These are phyloP conservation scores for Hypoxylon trugodes DNA, from an alignment of 495 filamentous ascomycete species.

Conservation along the genomic window DNA sequence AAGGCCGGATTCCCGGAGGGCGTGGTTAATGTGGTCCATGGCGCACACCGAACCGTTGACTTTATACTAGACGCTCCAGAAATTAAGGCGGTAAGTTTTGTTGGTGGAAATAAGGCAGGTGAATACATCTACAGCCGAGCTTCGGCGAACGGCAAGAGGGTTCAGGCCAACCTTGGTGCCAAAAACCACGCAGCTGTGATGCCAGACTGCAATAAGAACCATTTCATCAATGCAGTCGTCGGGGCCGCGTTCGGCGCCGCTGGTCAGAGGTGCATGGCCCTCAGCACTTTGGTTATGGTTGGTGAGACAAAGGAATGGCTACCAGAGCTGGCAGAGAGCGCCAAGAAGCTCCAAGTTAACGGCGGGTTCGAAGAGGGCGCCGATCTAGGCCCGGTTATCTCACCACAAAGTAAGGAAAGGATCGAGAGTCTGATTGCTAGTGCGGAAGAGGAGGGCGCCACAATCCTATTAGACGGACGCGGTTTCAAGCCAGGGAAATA, in stretches of 20 bases:
- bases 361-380: constrained; percentile 95
- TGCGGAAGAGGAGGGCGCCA: constrained; percentile 93
- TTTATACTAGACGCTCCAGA: constrained; percentile 96
- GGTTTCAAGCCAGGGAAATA: constrained; percentile 90
- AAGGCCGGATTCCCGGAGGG: constrained; percentile 94
- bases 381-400: constrained; percentile 96
- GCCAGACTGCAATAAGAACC: constrained; percentile 98
- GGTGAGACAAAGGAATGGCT: constrained; percentile 95
- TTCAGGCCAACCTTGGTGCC: constrained; percentile 97
- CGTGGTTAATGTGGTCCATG: constrained; percentile 95
- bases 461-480: constrained; percentile 91
- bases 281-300: constrained; percentile 93
- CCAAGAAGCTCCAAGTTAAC: constrained; percentile 88
- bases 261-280: constrained; percentile 97
- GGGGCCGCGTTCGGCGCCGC: constrained; percentile 97
- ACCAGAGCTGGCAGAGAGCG: constrained; percentile 87
- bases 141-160: constrained; percentile 87
- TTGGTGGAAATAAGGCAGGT: constrained; percentile 94
- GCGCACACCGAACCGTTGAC: constrained; percentile 88
- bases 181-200: constrained; percentile 98
- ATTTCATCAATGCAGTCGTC: constrained; percentile 90
- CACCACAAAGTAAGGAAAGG: constrained; percentile 86
- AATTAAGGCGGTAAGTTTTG: constrained; percentile 98
- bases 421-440: constrained; percentile 89
- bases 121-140: constrained; percentile 95